These are phyloP conservation scores for Pichia sorboxylosa DNA, from an alignment of 1,139 yeast genomes.

Conservation along the genomic window DNA sequence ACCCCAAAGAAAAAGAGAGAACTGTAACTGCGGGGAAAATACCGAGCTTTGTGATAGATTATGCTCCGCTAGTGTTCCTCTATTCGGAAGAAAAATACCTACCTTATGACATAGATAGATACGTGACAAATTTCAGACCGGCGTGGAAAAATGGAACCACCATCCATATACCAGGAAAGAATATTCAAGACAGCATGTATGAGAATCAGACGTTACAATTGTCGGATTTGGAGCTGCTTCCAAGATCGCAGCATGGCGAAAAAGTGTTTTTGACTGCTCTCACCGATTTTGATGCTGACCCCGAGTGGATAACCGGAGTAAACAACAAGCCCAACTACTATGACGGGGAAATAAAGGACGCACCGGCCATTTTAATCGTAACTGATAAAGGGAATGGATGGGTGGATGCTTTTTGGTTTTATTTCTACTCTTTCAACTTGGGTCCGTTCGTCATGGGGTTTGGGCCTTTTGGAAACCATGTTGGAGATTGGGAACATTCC, in stretches of 20 bases:
- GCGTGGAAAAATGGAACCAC: slow-evolving; percentile 36
- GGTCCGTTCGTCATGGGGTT: slow-evolving; percentile 97
- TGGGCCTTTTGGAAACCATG: slow-evolving; percentile 94
- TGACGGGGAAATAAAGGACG: slow-evolving; percentile 59
- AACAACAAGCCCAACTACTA: slow-evolving; percentile 56
- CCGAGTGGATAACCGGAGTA: slow-evolving; percentile 77
- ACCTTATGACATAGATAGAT: slow-evolving; percentile 72
- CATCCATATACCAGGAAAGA: slow-evolving; percentile 27
- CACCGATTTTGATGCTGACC: slow-evolving; percentile 62
- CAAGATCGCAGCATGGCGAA: slow-evolving; percentile 8
- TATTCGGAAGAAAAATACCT: slow-evolving; percentile 82
- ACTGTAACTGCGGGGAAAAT: slow-evolving; percentile 42
- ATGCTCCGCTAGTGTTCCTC: slow-evolving; percentile 72
- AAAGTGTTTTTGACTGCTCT: slow-evolving; percentile 49
- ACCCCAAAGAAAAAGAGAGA: slow-evolving; percentile 20
- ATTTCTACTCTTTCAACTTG: slow-evolving; percentile 83
- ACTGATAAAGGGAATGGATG: slow-evolving; percentile 91
- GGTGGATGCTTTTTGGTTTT: slow-evolving; percentile 93
- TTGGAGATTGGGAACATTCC: slow-evolving; percentile 98
- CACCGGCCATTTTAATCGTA: slow-evolving; percentile 72
- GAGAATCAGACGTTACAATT: slow-evolving; percentile 23
- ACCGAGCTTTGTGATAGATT: slow-evolving; percentile 63
- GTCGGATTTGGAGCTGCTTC: slow-evolving; percentile 28
- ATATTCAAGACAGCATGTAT: slow-evolving; percentile 9
- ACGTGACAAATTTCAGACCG: slow-evolving; percentile 49